Base-by-base conservation (phyloP, 2,329 filamentous ascomycete species). In the Seiridium unicorne region DNA sequence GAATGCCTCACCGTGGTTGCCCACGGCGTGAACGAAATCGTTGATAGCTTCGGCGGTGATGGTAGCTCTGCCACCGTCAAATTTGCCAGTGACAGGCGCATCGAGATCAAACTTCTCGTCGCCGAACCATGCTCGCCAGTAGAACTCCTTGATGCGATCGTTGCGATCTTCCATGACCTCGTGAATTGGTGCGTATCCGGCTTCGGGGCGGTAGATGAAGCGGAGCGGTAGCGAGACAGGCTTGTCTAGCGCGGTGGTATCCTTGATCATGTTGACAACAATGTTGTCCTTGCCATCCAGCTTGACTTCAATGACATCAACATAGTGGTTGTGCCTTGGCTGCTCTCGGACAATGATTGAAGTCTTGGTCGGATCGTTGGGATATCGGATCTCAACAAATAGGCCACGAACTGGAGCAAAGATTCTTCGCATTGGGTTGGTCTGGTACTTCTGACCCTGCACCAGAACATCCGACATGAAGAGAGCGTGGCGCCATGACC, bases 131-230 rank as follows among this genome's bases (percentile, higher is more conserved):
- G 96, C 89, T 68, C 89, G 89, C 88, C 96, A 99, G 84, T 99
- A 99, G 76, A 99, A 99, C 76, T 97, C 92, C 83, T 99, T 99
- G 82, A 99, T 98, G 65, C 92, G 91, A 73, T 99, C 94, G 73
- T 99, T 99, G 72, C 95, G 92, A 59, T 87, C 90, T 42, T 93
- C 86, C 95, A 99, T 99, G 64, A 98, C 90, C 76, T 99, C 95
- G 63, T 90, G 90, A 67, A 99, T 97, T 18, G 95, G 95, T n/a
- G 96, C 94, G 73, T 97, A 99, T 36, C 95, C 95, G 60, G 92
- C 90, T 76, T 98, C 94, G 2, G 95, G 95, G 73, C 93, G 91
- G 78, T 99, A 99, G 4, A 86, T 92, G 80, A 98, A 98, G 72
- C 89, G 87, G 66, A 99, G 87, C 31, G 91, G 89, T 60, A 99